Conservation (phyloP, 371 early-diverging fungal genomes). For the Saksenaea oblongispora region DNA sequence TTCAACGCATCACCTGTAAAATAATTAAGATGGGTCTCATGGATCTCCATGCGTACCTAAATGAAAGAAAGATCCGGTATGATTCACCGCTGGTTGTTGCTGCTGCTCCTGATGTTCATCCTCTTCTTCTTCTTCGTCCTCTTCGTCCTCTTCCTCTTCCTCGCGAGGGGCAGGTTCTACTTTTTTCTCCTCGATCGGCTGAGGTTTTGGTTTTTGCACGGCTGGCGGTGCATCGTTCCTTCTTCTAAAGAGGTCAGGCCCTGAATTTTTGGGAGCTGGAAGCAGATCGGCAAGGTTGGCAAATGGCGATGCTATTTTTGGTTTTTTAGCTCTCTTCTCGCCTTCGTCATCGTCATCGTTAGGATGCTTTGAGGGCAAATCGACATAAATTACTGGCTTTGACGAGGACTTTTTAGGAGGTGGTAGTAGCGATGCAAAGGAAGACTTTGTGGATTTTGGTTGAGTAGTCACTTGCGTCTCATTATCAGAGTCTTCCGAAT, state of each 20-base stretch:
- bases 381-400: conserved; percentile 30
- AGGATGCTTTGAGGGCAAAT: conserved; percentile 22
- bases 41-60: conserved; percentile 20
- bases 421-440: conserved; percentile 14
- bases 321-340: conserved; percentile 21
- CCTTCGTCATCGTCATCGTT: conserved; percentile 26
- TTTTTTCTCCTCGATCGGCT: conserved; percentile 13
- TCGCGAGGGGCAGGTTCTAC: conserved; percentile 11
- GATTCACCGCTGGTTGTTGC: conserved; percentile 7
- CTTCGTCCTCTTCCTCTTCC: conserved; percentile 5
- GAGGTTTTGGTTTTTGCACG: background rate
- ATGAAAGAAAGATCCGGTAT: conserved; percentile 33
- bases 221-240: conserved; percentile 15
- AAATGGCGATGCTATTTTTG: conserved; percentile 14
- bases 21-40: background rate
- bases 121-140: conserved; percentile 13
- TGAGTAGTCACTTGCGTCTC: conserved; percentile 5
- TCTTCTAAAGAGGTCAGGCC: background rate
- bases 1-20: conserved; percentile 8
- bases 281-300: conserved; percentile 31
- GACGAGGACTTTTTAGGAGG: conserved; percentile 16
- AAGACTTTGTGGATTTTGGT: background rate
- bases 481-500: conserved; percentile 19
- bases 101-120: too few relatives aligned
- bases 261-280: conserved; percentile 34